Evolutionary conservation across 805 yeast species (phyloP).

Genomic region (Suhomyces prunicola): DNA sequence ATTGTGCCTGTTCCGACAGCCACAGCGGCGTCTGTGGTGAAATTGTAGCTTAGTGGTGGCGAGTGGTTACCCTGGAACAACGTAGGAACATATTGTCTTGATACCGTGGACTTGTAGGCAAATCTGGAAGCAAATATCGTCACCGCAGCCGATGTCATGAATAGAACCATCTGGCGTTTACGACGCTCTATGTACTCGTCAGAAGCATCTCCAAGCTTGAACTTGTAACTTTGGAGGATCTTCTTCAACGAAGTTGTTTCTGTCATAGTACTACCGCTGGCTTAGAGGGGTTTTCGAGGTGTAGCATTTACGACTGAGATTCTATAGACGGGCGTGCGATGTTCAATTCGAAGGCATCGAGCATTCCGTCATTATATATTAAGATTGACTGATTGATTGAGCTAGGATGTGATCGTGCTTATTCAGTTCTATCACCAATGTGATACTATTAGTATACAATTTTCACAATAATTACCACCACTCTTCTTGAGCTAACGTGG

Average conservation of each 20-base stretch:
- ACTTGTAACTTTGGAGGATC: conserved; percentile 7
- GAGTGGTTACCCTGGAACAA: conserved; percentile 81
- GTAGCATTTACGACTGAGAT: too few relatives aligned
- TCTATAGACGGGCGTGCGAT: not conserved
- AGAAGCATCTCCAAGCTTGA: conserved; percentile 33
- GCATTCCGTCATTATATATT: too few relatives aligned
- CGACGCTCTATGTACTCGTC: conserved; percentile 59
- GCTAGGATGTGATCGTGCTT: too few relatives aligned
- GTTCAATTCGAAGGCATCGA: not conserved
- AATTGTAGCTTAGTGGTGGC: conserved; percentile 74
- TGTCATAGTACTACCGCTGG: not conserved
- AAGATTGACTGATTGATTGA: too few relatives aligned
- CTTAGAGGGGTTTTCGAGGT: too few relatives aligned
- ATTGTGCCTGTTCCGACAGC: conserved; percentile 82
- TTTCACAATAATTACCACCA: not conserved
- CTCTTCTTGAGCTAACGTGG: too few relatives aligned
- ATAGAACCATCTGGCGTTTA: conserved; percentile 66
- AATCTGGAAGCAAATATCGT: conserved; percentile 70
- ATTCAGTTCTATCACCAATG: too few relatives aligned
- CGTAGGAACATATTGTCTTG: conserved; percentile 71
- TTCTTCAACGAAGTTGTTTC: conserved; percentile 4
- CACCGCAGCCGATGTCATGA: conserved; percentile 68
- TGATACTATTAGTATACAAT: too few relatives aligned
- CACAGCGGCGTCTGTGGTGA: conserved; percentile 77
- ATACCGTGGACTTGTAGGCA: conserved; percentile 70